Conservation (phyloP, 1,284 basidiomycete species). For the Stygiomarasmius scandens region DNA sequence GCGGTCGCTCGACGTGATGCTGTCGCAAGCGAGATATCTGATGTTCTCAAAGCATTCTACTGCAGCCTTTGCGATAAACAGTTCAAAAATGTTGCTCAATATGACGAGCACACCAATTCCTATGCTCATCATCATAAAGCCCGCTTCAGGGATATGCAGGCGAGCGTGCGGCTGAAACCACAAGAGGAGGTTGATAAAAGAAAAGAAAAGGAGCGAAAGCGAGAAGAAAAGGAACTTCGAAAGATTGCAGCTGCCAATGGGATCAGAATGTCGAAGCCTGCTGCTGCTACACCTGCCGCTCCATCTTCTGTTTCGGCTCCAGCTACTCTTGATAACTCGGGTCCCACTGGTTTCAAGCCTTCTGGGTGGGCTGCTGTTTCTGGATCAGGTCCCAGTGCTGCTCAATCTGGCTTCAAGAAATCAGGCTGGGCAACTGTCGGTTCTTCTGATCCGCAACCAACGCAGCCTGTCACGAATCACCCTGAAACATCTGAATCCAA, state of each 20-base stretch:
- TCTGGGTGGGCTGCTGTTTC: constrained; percentile 51
- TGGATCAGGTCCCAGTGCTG: constrained; percentile 17
- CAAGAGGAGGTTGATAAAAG: constrained; percentile 69
- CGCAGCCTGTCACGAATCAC: constrained; percentile 16
- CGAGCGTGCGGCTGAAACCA: constrained; percentile 57
- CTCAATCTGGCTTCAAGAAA: constrained; percentile 48
- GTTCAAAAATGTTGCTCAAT: constrained; percentile 79
- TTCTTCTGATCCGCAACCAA: constrained; percentile 23
- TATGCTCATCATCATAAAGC: constrained; percentile 84
- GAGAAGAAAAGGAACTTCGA: constrained; percentile 79
- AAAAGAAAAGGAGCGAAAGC: constrained; percentile 80
- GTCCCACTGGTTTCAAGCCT: constrained; percentile 40
- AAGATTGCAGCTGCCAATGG: constrained; percentile 80
- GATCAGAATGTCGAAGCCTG: constrained; percentile 65
- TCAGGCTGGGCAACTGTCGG: constrained; percentile 62
- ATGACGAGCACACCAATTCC: constrained; percentile 84
- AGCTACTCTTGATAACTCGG: constrained; percentile 27
- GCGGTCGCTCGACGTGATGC: constrained; percentile 66
- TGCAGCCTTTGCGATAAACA: constrained; percentile 83
- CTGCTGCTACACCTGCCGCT: constrained; percentile 27
- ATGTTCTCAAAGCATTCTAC: constrained; percentile 73
- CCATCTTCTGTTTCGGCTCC: constrained; percentile 21
- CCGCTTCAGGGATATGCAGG: constrained; percentile 76
- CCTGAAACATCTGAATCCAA: constrained; percentile 5
- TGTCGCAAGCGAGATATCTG: constrained; percentile 65